Evolutionary conservation across 1,284 basidiomycete genomes (phyloP).

Genomic region (Anthracocystis setariae): DNA sequence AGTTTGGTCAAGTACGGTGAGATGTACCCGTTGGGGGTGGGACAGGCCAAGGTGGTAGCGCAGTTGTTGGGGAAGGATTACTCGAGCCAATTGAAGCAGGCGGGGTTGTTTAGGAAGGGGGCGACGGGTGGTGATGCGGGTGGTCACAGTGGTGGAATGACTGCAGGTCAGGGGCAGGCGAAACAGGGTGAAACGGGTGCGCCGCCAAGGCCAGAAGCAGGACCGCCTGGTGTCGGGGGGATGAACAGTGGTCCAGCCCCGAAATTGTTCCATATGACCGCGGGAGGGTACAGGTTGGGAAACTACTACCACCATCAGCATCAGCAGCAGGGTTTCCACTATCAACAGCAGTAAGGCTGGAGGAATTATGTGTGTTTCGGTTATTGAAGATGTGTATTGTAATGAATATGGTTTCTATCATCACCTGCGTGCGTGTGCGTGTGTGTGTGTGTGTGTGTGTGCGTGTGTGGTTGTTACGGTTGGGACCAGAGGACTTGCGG

Average conservation of each 20-base stretch:
- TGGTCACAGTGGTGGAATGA: slow-evolving; percentile 16
- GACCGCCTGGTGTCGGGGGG: not conserved
- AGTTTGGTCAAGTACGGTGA: slow-evolving; percentile 52
- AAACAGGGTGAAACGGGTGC: not conserved
- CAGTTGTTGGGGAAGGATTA: slow-evolving; percentile 52
- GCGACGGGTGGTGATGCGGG: slow-evolving; percentile 20
- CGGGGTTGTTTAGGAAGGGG: slow-evolving; percentile 33
- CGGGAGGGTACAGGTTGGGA: slow-evolving; percentile 32
- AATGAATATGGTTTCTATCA: no score
- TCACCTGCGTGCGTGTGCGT: no score
- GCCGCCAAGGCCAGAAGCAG: not conserved
- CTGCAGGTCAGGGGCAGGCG: slow-evolving; percentile 1
- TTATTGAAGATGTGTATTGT: no score
- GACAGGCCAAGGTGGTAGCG: slow-evolving; percentile 45
- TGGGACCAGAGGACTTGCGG: slow-evolving; percentile 57
- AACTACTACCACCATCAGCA: slow-evolving; percentile 13
- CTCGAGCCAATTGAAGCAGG: slow-evolving; percentile 32
- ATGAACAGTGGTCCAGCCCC: slow-evolving; percentile 9
- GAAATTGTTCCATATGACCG: slow-evolving; percentile 20
- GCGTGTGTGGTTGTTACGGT: no score
- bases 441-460: no score
- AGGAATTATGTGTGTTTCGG: not conserved
- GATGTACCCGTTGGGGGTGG: slow-evolving; percentile 42
- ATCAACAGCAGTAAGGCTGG: not conserved
- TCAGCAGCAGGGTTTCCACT: slow-evolving; percentile 5